Evolutionary conservation across 202 grass and related monocot genomes (phyloP).

Genomic region (Brachypodium distachyon): DNA sequence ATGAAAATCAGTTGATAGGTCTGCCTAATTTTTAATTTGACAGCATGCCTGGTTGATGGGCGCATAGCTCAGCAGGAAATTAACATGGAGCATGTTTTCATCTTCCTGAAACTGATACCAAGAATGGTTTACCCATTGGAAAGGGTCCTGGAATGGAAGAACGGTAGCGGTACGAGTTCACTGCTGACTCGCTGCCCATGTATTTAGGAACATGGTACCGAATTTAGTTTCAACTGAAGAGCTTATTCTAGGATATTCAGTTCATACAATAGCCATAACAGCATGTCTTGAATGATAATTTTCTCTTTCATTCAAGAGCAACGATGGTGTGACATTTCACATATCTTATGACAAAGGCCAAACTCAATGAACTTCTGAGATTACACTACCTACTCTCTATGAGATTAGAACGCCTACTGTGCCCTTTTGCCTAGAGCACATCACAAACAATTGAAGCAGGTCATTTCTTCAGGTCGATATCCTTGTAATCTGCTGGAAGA

Average conservation of each 20-base stretch:
- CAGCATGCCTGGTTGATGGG: not conserved
- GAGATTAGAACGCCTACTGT: not conserved
- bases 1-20: not conserved
- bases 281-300: not conserved
- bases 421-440: not conserved
- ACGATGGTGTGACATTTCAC: not conserved
- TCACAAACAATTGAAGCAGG: not conserved
- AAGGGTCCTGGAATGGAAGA: not conserved
- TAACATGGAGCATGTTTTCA: not conserved
- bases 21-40: not conserved
- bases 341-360: not conserved
- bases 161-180: not conserved
- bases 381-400: not conserved
- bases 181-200: not conserved
- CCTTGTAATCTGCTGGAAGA: constrained; percentile 29
- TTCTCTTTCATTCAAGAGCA: not conserved
- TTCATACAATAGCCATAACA: not conserved
- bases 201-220: not conserved
- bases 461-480: too few relatives aligned
- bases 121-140: not conserved
- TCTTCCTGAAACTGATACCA: not conserved
- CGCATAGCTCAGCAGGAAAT: not conserved
- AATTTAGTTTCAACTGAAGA: not conserved
- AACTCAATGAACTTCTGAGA: not conserved
- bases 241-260: not conserved